phyloP scores from a whole-genome alignment of 768 basidiomycete genomes.

The Cystobasidium tubakii region DNA sequence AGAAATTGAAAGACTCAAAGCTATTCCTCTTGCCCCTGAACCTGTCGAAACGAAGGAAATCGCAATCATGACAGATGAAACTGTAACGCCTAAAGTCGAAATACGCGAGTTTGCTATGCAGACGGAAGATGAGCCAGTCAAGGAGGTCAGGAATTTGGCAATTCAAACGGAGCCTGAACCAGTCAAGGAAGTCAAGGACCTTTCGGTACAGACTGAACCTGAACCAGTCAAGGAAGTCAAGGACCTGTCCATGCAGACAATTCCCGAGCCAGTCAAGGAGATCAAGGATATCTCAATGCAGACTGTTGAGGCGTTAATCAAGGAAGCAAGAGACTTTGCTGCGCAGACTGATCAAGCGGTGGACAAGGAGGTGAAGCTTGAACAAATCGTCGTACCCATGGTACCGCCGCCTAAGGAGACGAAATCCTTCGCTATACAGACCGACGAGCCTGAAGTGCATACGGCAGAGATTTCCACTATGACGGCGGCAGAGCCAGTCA shows the following conservation, averaged over 20 bases:
- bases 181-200: background rate
- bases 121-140: constrained; percentile 42
- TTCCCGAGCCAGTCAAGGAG: background rate
- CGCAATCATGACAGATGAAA: constrained; percentile 29
- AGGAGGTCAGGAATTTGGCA: constrained; percentile 39
- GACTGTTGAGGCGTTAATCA: background rate
- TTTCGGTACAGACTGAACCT: background rate
- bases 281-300: background rate
- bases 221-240: background rate
- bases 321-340: constrained; percentile 1
- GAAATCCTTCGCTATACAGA: background rate
- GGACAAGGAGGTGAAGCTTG: background rate
- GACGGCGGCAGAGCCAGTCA: background rate
- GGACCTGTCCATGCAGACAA: background rate
- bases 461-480: background rate
- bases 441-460: background rate
- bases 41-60: constrained; percentile 18
- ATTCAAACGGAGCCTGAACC: constrained; percentile 54
- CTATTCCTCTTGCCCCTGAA: constrained; percentile 3
- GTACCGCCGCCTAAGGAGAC: background rate
- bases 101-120: constrained; percentile 6
- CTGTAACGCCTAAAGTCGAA: background rate
- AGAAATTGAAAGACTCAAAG: constrained; percentile 14
- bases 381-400: background rate
- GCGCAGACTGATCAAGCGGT: background rate